These are phyloP conservation scores for Linaria vulgaris DNA, from an alignment of 257 asterid genomes.

Conservation along the genomic window DNA sequence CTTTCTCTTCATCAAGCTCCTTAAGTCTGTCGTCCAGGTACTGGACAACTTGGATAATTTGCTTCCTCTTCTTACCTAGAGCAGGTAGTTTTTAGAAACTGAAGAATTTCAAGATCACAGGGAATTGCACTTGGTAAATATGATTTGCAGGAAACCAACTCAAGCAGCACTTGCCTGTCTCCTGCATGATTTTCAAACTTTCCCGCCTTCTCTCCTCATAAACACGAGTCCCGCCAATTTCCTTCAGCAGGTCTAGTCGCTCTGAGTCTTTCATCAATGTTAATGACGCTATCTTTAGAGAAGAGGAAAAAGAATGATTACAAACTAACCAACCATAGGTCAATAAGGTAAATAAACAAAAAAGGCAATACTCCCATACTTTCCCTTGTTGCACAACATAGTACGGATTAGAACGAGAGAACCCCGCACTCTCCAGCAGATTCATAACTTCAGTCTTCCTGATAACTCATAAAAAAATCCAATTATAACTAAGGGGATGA, in stretches of 20 bases:
- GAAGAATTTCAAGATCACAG: background rate
- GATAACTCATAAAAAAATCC: constrained; percentile 36
- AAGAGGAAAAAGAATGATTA: constrained; percentile 33
- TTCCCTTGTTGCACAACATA: constrained; percentile 99
- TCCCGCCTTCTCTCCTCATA: constrained; percentile 99
- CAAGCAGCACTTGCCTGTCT: constrained; percentile 62
- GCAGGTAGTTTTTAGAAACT: constrained; percentile 31
- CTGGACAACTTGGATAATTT: constrained; percentile 95
- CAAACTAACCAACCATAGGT: constrained; percentile 11
- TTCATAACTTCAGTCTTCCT: constrained; percentile 99
- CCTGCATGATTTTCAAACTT: constrained; percentile 98
- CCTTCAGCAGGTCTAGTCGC: constrained; percentile 95
- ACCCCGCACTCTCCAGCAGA: constrained; percentile 99
- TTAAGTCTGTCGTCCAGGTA: constrained; percentile 93
- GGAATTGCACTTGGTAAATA: background rate
- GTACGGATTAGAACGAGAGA: constrained; percentile 99
- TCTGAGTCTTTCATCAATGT: constrained; percentile 96
- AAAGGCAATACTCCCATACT: constrained; percentile 36
- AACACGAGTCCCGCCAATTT: constrained; percentile 99
- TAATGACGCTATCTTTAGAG: constrained; percentile 75
- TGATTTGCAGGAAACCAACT: constrained; percentile 26
- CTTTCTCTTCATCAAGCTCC: constrained; percentile 99
- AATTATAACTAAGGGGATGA: constrained; percentile 6
- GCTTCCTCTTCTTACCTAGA: constrained; percentile 88
- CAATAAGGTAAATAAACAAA: constrained; percentile 14